phyloP scores from a whole-genome alignment of 345 rosid species.

The Camelina sativa region DNA sequence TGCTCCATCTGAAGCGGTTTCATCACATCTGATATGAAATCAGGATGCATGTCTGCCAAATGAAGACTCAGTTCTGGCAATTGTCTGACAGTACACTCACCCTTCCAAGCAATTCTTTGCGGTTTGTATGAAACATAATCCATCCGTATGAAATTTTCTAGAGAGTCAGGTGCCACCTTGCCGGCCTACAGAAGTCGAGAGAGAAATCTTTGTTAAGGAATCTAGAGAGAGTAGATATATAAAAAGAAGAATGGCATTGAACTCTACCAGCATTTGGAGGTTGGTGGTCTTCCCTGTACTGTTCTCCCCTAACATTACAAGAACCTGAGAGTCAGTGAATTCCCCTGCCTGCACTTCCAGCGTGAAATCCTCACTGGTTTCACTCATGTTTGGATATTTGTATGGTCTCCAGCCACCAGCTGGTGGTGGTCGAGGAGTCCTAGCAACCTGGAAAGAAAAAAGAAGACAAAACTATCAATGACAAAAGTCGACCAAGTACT shows the following conservation, averaged over 20 bases:
- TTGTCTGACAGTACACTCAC: not conserved
- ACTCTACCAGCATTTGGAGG: not conserved
- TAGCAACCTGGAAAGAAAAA: not conserved
- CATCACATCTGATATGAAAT: not conserved
- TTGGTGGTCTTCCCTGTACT: not conserved
- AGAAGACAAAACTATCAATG: not conserved
- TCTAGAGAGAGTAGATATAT: not conserved
- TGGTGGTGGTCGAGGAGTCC: not conserved
- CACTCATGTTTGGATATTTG: not conserved
- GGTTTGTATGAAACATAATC: not conserved
- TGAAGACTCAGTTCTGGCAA: not conserved
- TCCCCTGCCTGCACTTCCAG: not conserved
- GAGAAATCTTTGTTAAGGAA: not conserved
- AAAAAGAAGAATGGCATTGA: not conserved
- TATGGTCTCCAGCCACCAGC: no score
- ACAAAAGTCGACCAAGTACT: not conserved
- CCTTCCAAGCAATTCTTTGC: not conserved
- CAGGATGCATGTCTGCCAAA: not conserved
- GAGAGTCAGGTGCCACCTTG: no score
- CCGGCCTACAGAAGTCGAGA: not conserved
- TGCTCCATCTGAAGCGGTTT: constrained; percentile 36
- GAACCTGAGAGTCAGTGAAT: not conserved
- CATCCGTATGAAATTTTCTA: no score
- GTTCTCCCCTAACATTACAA: not conserved
- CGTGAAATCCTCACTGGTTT: not conserved